A percentile compares a stretch with the other conserved stretches of the same genome.
Conservation (phyloP, 2,329 filamentous ascomycete genomes). For the Fusarium paranaense region DNA sequence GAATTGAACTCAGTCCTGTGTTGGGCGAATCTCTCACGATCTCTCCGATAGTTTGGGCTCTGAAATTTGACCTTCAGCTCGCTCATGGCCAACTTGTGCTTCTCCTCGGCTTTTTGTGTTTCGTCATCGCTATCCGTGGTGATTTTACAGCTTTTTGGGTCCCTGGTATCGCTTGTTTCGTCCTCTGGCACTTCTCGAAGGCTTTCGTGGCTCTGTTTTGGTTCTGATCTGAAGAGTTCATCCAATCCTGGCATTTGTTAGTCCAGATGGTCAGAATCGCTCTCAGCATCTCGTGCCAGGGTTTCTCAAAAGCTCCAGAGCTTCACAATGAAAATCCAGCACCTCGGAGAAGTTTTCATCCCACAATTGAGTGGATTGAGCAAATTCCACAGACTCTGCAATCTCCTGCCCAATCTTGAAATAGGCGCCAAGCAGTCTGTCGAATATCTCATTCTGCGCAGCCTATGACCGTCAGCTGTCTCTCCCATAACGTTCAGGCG, state of each 20-base stretch:
- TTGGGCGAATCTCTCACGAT: neutral
- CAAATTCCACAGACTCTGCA: neutral
- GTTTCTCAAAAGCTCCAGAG: constrained; percentile 6
- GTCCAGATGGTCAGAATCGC: neutral
- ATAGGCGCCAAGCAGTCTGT: constrained; percentile 14
- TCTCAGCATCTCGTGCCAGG: neutral
- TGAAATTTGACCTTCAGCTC: constrained; percentile 10
- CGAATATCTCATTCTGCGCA: neutral
- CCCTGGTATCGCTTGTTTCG: neutral
- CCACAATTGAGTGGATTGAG: neutral
- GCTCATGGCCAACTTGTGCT: neutral
- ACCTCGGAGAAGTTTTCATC: neutral
- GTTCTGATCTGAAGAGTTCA: neutral
- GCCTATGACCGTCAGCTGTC: neutral
- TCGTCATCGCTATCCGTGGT: neutral
- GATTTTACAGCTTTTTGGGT: neutral
- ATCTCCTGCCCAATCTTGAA: constrained; percentile 9
- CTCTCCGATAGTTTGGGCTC: neutral
- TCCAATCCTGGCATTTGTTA: constrained; percentile 4
- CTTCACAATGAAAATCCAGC: constrained; percentile 16
- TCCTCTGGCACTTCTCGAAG: constrained; percentile 1
- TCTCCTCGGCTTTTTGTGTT: neutral
- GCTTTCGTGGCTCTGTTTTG: constrained; percentile 8
- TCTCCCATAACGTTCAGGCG: neutral
- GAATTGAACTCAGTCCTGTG: neutral